Evolutionary conservation across 2,329 filamentous ascomycete species (phyloP).

Genomic region (Botryotinia narcissicola): DNA sequence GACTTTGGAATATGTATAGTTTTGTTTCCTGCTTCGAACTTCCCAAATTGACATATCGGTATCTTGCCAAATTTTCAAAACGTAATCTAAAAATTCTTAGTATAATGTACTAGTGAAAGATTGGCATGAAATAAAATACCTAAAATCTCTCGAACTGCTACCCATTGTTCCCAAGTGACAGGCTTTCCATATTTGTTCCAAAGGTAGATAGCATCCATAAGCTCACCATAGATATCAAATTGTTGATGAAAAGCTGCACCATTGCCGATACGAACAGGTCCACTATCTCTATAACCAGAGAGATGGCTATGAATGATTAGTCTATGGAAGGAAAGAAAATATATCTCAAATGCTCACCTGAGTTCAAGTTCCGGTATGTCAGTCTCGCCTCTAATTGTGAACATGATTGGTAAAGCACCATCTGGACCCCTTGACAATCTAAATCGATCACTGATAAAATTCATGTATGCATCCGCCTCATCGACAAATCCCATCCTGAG

Average conservation of each 20-base stretch:
- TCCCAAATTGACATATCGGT: conserved; percentile 85
- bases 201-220: conserved; percentile 74
- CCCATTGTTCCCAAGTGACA: conserved; percentile 74
- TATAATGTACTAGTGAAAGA: background rate
- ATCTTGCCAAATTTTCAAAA: conserved; percentile 63
- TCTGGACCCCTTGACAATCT: conserved; percentile 57
- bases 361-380: conserved; percentile 71
- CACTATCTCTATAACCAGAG: conserved; percentile 68
- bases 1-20: conserved; percentile 79
- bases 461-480: conserved; percentile 76
- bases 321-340: background rate
- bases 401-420: conserved; percentile 74
- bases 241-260: conserved; percentile 74
- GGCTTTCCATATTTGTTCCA: conserved; percentile 80
- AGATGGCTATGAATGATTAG: conserved; percentile 49
- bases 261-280: conserved; percentile 73
- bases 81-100: conserved; percentile 54
- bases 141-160: conserved; percentile 64
- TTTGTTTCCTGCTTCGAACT: conserved; percentile 70
- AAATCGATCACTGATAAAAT: conserved; percentile 72
- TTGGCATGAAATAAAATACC: conserved; percentile 39
- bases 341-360: conserved; percentile 31
- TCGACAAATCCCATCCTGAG: conserved; percentile 72
- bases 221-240: conserved; percentile 76
- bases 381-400: conserved; percentile 72